Base-by-base conservation (phyloP, 1,284 basidiomycete genomes). In the Ceratobasidium papillatum region DNA sequence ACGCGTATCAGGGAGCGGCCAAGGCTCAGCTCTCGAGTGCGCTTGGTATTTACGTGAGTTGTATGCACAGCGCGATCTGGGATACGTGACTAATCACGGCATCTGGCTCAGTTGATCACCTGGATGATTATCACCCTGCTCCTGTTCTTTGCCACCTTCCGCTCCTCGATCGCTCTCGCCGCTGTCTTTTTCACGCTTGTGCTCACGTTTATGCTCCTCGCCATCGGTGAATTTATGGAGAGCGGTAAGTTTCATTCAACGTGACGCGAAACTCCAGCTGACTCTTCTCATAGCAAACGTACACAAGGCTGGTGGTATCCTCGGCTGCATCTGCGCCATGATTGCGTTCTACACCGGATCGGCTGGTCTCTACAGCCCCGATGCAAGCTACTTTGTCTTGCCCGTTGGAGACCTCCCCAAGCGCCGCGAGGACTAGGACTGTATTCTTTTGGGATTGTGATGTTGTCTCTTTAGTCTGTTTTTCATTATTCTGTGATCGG, bases 311-410 rank as follows among this genome's bases (percentile, higher is more conserved):
- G 65, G 65, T 17, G 65, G 65, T 14, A 54, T 68, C 51, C 47
- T 68, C 32, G 65, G 65, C 30, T 36, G 27, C 51, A 68, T 68
- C 38, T 52, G 47, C 14, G 65, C 65, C 32, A 54, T 68, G 49
- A 52, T 68, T 34, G 65, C 65, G 47, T 68, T 68, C 43, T 68
- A 68, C 38, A 68, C 86, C 63, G 92, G 87, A 54, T 81, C 88
- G 27, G 86, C 86, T 32, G 88, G 91, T 75, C 80, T 93, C 62
- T 84, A 91, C 66, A 84, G 83, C 30, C 83, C 84, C 30, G 87
- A 88, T 51, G 66, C 69, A 22, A 74, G 75, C 45, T 78, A 75
- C 63, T 68, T 76, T 56, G 36, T 47, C 30, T 56, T 74, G 5
- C 75, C 75, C 36, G 59, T 75, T 61, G 27, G 69, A 4, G 59